These are phyloP conservation scores for Phytophthora sansomeana DNA, from an alignment of 352 stramenopile genomes.

Conservation along the genomic window DNA sequence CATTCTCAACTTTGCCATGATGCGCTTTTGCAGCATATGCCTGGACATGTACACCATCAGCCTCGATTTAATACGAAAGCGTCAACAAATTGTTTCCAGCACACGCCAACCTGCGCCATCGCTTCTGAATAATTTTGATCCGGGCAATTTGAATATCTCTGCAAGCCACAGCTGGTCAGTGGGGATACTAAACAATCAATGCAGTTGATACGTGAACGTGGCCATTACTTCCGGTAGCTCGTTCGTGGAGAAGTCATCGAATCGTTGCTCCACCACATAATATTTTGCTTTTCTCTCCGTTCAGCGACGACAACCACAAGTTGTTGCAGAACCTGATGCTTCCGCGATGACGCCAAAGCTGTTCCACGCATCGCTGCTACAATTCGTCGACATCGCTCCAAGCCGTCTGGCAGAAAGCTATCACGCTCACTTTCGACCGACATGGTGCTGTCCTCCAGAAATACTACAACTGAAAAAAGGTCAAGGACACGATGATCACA, in stretches of 20 bases:
- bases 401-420: slow-evolving; percentile 38
- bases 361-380: slow-evolving; percentile 59
- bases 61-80: neutral
- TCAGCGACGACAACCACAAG: slow-evolving; percentile 27
- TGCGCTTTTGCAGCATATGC: slow-evolving; percentile 22
- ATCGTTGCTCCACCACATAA: neutral
- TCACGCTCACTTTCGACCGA: slow-evolving; percentile 5
- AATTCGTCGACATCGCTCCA: slow-evolving; percentile 60
- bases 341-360: slow-evolving; percentile 50
- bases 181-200: neutral
- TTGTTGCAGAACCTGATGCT: slow-evolving; percentile 46
- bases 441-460: slow-evolving; percentile 19
- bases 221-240: slow-evolving; percentile 40
- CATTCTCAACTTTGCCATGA: slow-evolving; percentile 24
- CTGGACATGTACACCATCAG: neutral
- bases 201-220: neutral
- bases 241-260: slow-evolving; percentile 28
- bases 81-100: neutral
- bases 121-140: slow-evolving; percentile 24
- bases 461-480: slow-evolving; percentile 15
- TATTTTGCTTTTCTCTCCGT: neutral
- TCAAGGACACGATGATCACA: neutral
- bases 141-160: slow-evolving; percentile 19
- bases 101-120: slow-evolving; percentile 20
- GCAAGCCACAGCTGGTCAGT: neutral